Evolutionary conservation across 1,284 basidiomycete genomes (phyloP).

Genomic region (Cryptococcus neoformans): DNA sequence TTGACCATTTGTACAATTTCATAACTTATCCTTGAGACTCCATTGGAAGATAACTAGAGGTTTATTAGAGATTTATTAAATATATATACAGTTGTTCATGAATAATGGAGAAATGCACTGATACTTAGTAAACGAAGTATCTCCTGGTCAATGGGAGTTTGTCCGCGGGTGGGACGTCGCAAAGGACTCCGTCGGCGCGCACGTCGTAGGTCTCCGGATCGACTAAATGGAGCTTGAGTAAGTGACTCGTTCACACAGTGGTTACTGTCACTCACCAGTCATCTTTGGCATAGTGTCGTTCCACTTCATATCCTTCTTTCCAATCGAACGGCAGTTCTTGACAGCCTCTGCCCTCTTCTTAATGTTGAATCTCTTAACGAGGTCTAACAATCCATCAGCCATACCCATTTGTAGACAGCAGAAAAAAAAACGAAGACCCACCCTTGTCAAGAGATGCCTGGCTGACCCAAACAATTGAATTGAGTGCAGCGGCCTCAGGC

Average conservation of each 20-base stretch:
- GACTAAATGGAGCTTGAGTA: slow-evolving; percentile 51
- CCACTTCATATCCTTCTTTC: slow-evolving; percentile 91
- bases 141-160: slow-evolving; percentile 64
- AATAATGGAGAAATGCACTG: no score
- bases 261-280: slow-evolving; percentile 43
- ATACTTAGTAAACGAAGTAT: slow-evolving; percentile 52
- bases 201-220: slow-evolving; percentile 94
- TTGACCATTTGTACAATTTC: no score
- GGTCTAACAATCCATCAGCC: slow-evolving; percentile 42
- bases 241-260: neutral
- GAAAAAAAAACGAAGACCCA: slow-evolving; percentile 20
- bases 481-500: slow-evolving; percentile 68
- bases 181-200: slow-evolving; percentile 69
- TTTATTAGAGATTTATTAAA: no score
- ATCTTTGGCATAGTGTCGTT: slow-evolving; percentile 79
- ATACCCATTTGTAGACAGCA: neutral
- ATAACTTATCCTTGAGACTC: no score
- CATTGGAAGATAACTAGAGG: no score
- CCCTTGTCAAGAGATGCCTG: slow-evolving; percentile 63
- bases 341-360: slow-evolving; percentile 75
- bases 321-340: slow-evolving; percentile 67
- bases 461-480: slow-evolving; percentile 85
- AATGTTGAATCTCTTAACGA: slow-evolving; percentile 67
- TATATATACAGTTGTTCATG: no score
- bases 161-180: slow-evolving; percentile 72